Conservation (phyloP, 768 basidiomycete genomes). For the Mycena capillaripes region DNA sequence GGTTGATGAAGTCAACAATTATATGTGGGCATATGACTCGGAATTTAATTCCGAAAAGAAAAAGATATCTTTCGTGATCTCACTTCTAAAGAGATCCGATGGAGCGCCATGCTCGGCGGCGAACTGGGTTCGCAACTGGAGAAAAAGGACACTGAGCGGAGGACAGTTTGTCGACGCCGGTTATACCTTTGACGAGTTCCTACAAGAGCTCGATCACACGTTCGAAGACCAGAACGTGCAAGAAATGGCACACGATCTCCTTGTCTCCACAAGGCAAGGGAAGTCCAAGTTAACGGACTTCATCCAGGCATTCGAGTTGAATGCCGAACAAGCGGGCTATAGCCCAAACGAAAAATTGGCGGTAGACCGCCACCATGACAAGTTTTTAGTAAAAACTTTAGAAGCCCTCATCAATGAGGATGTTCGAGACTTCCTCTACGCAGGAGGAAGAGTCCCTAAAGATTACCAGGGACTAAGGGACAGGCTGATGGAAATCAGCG, state of each 20-base stretch:
- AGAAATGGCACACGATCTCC: neutral
- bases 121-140: too few relatives aligned
- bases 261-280: constrained; percentile 20
- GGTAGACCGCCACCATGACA: neutral
- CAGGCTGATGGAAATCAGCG: neutral
- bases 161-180: too few relatives aligned
- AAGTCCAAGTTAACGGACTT: neutral
- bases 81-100: too few relatives aligned
- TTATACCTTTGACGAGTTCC: neutral
- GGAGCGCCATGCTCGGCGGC: too few relatives aligned
- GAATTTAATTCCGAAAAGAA: too few relatives aligned
- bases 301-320: constrained; percentile 17
- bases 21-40: too few relatives aligned
- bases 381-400: neutral
- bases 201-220: neutral
- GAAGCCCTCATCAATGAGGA: neutral
- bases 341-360: neutral
- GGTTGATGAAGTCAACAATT: too few relatives aligned
- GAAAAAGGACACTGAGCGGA: too few relatives aligned
- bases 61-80: too few relatives aligned
- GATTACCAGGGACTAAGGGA: neutral
- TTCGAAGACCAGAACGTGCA: neutral
- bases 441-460: constrained; percentile 3
- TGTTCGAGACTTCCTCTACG: neutral
- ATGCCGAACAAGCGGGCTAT: constrained; percentile 15